These are phyloP conservation scores for Anthracocystis panici-leucophaei DNA, from an alignment of 1,284 basidiomycete species.

Conservation along the genomic window DNA sequence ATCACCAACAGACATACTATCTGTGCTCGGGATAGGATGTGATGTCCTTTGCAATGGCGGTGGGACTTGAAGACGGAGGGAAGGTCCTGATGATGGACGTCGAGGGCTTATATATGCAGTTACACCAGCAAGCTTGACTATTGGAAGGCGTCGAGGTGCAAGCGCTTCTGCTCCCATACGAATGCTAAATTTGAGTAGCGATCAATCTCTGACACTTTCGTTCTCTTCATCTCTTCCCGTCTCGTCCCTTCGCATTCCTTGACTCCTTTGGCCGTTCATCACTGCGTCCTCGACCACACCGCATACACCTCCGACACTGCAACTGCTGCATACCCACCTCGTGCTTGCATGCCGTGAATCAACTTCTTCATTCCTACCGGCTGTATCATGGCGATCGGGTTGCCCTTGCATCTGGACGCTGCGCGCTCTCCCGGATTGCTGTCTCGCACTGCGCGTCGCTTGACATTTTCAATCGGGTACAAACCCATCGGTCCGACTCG, in stretches of 20 bases:
- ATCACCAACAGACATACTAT: not conserved
- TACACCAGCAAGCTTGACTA: not conserved
- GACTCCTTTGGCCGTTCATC: not conserved
- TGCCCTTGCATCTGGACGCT: slow-evolving; percentile 34
- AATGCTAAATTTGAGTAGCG: not conserved
- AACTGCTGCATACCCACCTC: not conserved
- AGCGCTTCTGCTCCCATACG: not conserved
- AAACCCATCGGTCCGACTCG: not conserved
- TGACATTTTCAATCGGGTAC: slow-evolving; percentile 20
- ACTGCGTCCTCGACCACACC: not conserved
- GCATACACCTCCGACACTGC: not conserved
- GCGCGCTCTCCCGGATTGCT: slow-evolving; percentile 14
- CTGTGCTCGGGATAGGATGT: not conserved
- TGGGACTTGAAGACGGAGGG: not conserved
- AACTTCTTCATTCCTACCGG: not conserved
- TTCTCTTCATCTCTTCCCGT: not conserved
- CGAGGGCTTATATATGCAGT: not conserved
- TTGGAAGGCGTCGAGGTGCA: not conserved
- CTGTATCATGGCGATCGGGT: not conserved
- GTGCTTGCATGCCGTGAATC: not conserved
- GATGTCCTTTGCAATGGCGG: not conserved
- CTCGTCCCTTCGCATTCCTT: not conserved
- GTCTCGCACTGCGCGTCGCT: slow-evolving; percentile 16
- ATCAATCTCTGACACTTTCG: slow-evolving; percentile 8
- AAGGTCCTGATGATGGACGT: not conserved